Evolutionary conservation across 2,329 filamentous ascomycete species (phyloP).

Genomic region (Domatiomyces globalis): DNA sequence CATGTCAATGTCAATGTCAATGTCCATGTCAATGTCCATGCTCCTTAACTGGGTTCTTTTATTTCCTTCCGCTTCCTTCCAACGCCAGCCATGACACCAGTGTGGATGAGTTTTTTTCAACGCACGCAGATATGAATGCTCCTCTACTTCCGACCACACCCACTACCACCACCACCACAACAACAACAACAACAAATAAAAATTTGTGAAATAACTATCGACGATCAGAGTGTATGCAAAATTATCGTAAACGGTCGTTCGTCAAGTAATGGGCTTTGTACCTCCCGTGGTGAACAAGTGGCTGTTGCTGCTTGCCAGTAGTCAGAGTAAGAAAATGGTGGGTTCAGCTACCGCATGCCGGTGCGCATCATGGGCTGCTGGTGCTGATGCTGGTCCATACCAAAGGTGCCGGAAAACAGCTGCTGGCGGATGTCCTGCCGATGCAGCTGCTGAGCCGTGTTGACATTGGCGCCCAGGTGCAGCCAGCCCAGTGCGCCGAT

Average conservation of each 20-base stretch:
- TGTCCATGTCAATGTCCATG: neutral
- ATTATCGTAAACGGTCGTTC: neutral
- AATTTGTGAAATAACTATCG: neutral
- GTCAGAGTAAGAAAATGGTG: neutral
- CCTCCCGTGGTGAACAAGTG: neutral
- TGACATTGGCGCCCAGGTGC: conserved; percentile 30
- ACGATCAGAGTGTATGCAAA: neutral
- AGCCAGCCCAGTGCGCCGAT: conserved; percentile 66
- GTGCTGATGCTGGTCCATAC: conserved; percentile 24
- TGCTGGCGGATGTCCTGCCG: conserved; percentile 39
- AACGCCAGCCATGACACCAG: neutral
- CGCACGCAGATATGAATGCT: neutral
- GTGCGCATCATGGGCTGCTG: conserved; percentile 12
- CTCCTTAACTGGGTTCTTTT: too few relatives aligned
- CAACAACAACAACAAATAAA: neutral
- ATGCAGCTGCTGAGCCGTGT: conserved; percentile 11
- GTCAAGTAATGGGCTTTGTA: neutral
- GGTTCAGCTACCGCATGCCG: conserved; percentile 10
- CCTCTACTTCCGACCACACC: neutral
- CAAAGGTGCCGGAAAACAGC: conserved; percentile 43
- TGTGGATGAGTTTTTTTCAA: neutral
- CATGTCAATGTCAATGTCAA: neutral
- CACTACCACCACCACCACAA: too few relatives aligned
- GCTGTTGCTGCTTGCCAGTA: neutral
- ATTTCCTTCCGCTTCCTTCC: neutral